These are phyloP conservation scores for Jaminaea rosea DNA, from an alignment of 1,284 basidiomycete genomes.

Conservation along the genomic window DNA sequence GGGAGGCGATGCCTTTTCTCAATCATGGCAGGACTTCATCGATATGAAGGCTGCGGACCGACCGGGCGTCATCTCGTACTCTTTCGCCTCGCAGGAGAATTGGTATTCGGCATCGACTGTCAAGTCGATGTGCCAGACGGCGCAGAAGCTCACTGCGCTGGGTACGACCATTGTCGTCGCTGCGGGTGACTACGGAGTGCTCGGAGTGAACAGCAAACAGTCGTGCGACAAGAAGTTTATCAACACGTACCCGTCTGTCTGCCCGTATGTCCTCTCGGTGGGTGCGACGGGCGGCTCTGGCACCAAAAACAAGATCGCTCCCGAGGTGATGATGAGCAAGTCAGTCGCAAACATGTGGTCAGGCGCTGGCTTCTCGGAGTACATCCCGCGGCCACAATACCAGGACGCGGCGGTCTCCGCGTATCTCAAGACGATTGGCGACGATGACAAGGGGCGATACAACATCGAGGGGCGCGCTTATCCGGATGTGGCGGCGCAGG, in stretches of 20 bases:
- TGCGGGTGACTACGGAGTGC: constrained; percentile 12
- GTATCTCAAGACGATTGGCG: constrained; percentile 2
- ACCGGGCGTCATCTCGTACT: not conserved
- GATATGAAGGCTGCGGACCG: not conserved
- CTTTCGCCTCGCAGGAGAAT: not conserved
- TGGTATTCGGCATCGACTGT: not conserved
- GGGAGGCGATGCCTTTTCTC: constrained; percentile 6
- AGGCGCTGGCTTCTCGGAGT: constrained; percentile 8
- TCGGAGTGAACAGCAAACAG: not conserved
- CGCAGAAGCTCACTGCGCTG: constrained; percentile 9
- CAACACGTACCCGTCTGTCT: constrained; percentile 12
- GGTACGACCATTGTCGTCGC: constrained; percentile 14
- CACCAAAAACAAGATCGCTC: too few species aligned
- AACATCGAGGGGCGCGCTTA: constrained; percentile 9
- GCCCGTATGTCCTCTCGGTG: constrained; percentile 13
- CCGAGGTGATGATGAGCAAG: constrained; percentile 5
- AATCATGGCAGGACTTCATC: too few species aligned
- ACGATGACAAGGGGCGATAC: constrained; percentile 4
- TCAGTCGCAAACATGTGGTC: constrained; percentile 8
- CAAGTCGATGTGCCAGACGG: not conserved
- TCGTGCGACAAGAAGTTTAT: constrained; percentile 6
- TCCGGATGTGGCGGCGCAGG: constrained; percentile 13
- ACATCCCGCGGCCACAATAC: constrained; percentile 7
- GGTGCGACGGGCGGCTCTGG: constrained; percentile 10
- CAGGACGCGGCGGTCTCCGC: constrained; percentile 3